Evolutionary conservation across 371 early-diverging fungal species (phyloP).

Genomic region (Coemansia sp.): DNA sequence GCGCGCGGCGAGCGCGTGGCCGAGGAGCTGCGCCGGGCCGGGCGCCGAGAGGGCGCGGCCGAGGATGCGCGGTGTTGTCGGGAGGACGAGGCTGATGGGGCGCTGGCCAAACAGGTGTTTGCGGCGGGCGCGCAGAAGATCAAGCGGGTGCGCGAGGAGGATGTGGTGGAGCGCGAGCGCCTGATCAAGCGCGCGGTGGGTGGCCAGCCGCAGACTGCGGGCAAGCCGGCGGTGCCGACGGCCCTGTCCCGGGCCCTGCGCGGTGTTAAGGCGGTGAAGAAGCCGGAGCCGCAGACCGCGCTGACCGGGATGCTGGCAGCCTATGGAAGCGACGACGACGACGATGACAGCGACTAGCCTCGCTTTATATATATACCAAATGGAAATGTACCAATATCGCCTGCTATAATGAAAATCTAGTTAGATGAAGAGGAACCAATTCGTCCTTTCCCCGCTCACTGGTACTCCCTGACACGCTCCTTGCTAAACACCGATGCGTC

Average conservation of each 20-base stretch:
- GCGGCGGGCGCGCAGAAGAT: constrained; percentile 64
- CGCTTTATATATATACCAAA: too few relatives aligned
- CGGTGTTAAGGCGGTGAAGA: constrained; percentile 28
- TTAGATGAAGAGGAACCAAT: too few relatives aligned
- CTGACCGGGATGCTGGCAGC: constrained; percentile 35
- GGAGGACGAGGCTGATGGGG: constrained; percentile 67
- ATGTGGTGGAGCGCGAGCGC: constrained; percentile 17
- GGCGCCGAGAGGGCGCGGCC: constrained; percentile 2
- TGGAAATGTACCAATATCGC: too few relatives aligned
- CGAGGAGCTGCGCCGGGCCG: constrained; percentile 42
- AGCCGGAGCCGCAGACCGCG: neutral
- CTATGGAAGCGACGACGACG: constrained; percentile 30
- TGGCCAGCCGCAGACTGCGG: neutral
- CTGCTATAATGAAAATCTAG: too few relatives aligned
- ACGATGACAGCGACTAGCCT: neutral
- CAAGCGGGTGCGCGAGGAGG: constrained; percentile 62
- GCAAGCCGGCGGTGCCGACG: neutral
- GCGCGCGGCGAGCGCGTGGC: constrained; percentile 77
- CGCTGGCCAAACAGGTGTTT: constrained; percentile 65
- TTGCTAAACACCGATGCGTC: constrained; percentile 31
- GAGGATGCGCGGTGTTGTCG: neutral
- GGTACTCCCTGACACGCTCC: constrained; percentile 32
- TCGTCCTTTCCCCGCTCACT: neutral
- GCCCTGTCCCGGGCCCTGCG: constrained; percentile 20
- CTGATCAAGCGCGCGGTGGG: constrained; percentile 13